Conservation (phyloP, 257 asterid genomes). For the Nicotiana tomentosiformis region DNA sequence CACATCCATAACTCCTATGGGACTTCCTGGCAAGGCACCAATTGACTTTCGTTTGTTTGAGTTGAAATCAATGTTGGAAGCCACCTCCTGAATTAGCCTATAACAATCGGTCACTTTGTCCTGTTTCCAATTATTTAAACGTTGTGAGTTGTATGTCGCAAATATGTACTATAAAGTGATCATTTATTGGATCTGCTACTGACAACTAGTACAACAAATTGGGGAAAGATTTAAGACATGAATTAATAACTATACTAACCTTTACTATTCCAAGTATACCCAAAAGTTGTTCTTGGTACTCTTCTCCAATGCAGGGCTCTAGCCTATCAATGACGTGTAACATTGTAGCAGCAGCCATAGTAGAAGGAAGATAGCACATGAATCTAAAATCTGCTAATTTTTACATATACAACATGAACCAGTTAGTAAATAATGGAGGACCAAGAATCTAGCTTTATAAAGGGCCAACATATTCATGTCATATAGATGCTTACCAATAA, state of each 20-base stretch:
- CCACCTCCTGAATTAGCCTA: conserved; percentile 45
- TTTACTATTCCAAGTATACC: conserved; percentile 63
- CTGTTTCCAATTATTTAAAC: conserved; percentile 28
- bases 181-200: not conserved
- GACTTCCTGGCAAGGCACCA: conserved; percentile 53
- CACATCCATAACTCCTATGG: conserved; percentile 59
- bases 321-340: conserved; percentile 47
- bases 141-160: not conserved
- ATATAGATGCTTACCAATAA: conserved; percentile 27
- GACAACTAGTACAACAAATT: not conserved
- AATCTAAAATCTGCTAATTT: conserved; percentile 58
- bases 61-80: conserved; percentile 21
- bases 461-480: not conserved
- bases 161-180: too few species aligned
- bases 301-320: conserved; percentile 44
- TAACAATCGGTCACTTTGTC: conserved; percentile 59
- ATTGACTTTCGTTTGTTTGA: conserved; percentile 44
- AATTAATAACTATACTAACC: conserved; percentile 27
- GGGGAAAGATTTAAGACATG: not conserved
- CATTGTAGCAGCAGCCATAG: conserved; percentile 79
- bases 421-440: not conserved
- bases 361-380: conserved; percentile 55
- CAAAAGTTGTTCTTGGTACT: conserved; percentile 44
- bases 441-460: not conserved
- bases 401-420: not conserved